Evolutionary conservation across 257 asterid species (phyloP).

Genomic region (Knoxia roxburghii): DNA sequence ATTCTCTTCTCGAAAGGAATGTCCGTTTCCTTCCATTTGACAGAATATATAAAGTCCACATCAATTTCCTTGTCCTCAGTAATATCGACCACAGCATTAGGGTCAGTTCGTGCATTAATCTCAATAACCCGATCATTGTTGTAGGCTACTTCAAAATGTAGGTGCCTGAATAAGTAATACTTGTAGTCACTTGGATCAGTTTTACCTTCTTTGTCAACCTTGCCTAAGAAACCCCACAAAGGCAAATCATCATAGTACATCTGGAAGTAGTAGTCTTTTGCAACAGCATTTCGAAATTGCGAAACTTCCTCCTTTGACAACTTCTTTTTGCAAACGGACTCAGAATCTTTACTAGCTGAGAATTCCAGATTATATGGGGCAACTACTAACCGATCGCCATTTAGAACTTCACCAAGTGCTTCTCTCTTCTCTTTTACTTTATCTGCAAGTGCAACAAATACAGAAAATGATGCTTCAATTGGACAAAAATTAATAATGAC

Average conservation of each 20-base stretch:
- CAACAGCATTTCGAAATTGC: conserved; percentile 33
- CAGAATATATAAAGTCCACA: conserved; percentile 34
- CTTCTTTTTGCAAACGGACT: conserved; percentile 31
- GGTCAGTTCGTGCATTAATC: conserved; percentile 36
- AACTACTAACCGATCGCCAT: conserved; percentile 40
- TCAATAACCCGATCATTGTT: conserved; percentile 37
- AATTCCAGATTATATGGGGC: conserved; percentile 37
- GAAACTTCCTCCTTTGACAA: conserved; percentile 30
- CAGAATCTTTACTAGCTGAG: conserved; percentile 32
- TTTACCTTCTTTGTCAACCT: conserved; percentile 34
- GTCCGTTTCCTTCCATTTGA: conserved; percentile 36
- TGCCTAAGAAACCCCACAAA: conserved; percentile 40
- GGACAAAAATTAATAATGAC: not conserved
- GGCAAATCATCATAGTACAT: conserved; percentile 43
- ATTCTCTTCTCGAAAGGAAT: conserved; percentile 33
- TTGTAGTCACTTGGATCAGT: conserved; percentile 29
- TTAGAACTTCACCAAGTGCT: conserved; percentile 42
- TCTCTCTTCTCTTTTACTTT: conserved; percentile 35
- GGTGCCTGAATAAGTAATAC: conserved; percentile 35
- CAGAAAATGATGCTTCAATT: not conserved
- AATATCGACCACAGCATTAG: conserved; percentile 32
- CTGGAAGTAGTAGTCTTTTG: conserved; percentile 38
- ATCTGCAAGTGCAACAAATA: conserved; percentile 15
- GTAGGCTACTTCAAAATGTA: conserved; percentile 36
- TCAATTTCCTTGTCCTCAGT: conserved; percentile 37